Evolutionary conservation across 768 basidiomycete genomes (phyloP), one percentile per base, ranked within the genome.

Genomic region (Tulasnella sp.): DNA sequence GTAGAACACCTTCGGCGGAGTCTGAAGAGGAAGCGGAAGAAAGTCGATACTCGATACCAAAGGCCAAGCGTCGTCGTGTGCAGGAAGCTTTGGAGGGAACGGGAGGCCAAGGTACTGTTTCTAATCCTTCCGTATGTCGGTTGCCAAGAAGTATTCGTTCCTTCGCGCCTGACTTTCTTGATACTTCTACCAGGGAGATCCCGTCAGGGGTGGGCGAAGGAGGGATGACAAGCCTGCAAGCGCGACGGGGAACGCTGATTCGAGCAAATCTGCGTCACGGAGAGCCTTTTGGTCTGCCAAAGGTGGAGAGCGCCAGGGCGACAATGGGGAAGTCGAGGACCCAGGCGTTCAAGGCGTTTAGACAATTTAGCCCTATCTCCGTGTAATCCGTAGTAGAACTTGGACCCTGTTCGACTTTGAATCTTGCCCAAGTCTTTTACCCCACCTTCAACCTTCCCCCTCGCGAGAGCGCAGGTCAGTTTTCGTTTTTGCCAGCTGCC

Each of bases 201-300:
- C 26, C 5, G 61, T 13, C 0, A 29, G 61, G 26, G 5, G 13
- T 29, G 11, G 32, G 32, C 61, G 13, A 20, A 9, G 6, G 32
- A 67, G 5, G 61, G 26, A 67, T 1, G 26, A 32, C 13, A 32
- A 16, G 61, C 13, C 61, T 23, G 23, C 20, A 67, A 67, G 61
- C 32, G 13, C 61, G 26, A 11, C 11, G 26, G 61, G n/a, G 32
- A 67, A 32, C 20, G 20, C 61, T 67, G 61, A 67, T 67, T 7
- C 61, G 11, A 67, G 61, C 13, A 67, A 67, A 67, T 26, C 26
- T 26, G 26, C 61, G 13, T 67, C 26, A 67, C 73, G 73, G 44
- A 44, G 73, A 46, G 73, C 42, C 3, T 74, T 74, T 74, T 74
- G 73, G 73, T 55, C 44, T 35, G 73, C 73, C 32, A 74, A 74